A percentile compares a stretch with the other conserved stretches of the same genome.
Conservation (phyloP, 495 filamentous ascomycete genomes). For the Pyrenula massariospora region DNA sequence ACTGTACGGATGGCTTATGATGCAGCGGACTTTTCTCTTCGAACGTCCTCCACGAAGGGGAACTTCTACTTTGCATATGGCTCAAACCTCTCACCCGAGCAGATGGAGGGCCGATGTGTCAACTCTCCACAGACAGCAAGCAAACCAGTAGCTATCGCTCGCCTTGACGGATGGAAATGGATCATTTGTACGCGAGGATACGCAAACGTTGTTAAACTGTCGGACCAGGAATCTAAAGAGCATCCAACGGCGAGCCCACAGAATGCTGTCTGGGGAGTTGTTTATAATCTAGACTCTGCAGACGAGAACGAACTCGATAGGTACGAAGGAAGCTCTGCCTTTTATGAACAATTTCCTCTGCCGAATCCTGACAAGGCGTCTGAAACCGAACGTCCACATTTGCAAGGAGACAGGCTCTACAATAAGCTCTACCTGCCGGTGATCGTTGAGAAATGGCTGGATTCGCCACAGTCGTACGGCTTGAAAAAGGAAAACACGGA, state of each 20-base stretch:
- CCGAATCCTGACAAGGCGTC: not conserved
- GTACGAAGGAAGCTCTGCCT: slow-evolving; percentile 29
- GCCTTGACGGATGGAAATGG: slow-evolving; percentile 46
- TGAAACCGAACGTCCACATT: not conserved
- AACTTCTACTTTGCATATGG: slow-evolving; percentile 63
- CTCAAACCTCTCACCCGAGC: slow-evolving; percentile 54
- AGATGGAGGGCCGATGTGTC: slow-evolving; percentile 55
- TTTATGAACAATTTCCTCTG: not conserved
- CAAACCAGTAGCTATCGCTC: slow-evolving; percentile 29
- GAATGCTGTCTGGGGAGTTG: slow-evolving; percentile 45
- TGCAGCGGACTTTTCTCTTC: not conserved
- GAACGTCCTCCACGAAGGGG: not conserved
- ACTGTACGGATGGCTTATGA: not conserved
- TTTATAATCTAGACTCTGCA: slow-evolving; percentile 36
- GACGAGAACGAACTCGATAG: slow-evolving; percentile 28
- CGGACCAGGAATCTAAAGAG: slow-evolving; percentile 12
- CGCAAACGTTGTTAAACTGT: slow-evolving; percentile 49
- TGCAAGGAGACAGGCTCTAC: slow-evolving; percentile 22
- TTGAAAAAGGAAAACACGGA: slow-evolving; percentile 1
- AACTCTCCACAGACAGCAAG: slow-evolving; percentile 36
- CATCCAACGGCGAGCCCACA: slow-evolving; percentile 9
- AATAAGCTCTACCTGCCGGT: slow-evolving; percentile 29
- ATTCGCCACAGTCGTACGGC: not conserved
- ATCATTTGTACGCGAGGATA: slow-evolving; percentile 57
- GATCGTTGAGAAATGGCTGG: slow-evolving; percentile 21